Evolutionary conservation across 2,329 filamentous ascomycete genomes (phyloP), one percentile per base, ranked within the genome.

Genomic region (Xylariaceae sp.): DNA sequence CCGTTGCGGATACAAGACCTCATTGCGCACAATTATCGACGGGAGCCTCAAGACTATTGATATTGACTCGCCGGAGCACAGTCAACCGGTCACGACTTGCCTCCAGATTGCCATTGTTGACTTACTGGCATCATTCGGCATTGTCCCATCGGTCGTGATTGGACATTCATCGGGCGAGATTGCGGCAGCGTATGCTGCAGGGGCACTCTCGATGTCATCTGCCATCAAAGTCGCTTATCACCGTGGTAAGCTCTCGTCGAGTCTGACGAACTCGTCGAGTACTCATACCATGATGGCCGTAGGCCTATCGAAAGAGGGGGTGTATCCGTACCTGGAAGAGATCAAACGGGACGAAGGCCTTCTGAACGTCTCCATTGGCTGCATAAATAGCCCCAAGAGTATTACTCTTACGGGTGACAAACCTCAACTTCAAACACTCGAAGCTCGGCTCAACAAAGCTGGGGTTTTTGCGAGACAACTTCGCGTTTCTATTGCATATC

Each of bases 161-260:
- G 38, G 38, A 8, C 38, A 40, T 16, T 37, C 35, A 9, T 33
- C 29, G 18, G 35, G 38, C 5, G 38, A 40, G 17, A 40, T 40
- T 26, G 38, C 31, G n/a, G 38, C 38, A 10, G 38, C 38, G 8
- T 40, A 40, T 30, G 31, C 31, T 11, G 19, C 29, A 16, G 38
- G 38, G 9, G 35, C 35, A 19, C 19, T 29, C 16, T 32, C 25
- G 25, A 31, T 15, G 22, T 22, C 5, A 3, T 22, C 22, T 13
- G 29, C 18, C 14, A n/a, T 19, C 12, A 30, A 12, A 23, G 12
- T 23, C 16, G 38, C 38, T 5, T 40, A 40, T 18, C 27, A 29
- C 25, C 38, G 38, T n/a, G 38, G 38, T 9, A 19, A 23, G 11
- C 22, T 34, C 12, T 40, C 34, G 8, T 5, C 4, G 25, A 26